A percentile compares a stretch with the other conserved stretches of the same genome.
Evolutionary conservation across 768 basidiomycete genomes (phyloP).

Genomic region (Suillus subaureus): DNA sequence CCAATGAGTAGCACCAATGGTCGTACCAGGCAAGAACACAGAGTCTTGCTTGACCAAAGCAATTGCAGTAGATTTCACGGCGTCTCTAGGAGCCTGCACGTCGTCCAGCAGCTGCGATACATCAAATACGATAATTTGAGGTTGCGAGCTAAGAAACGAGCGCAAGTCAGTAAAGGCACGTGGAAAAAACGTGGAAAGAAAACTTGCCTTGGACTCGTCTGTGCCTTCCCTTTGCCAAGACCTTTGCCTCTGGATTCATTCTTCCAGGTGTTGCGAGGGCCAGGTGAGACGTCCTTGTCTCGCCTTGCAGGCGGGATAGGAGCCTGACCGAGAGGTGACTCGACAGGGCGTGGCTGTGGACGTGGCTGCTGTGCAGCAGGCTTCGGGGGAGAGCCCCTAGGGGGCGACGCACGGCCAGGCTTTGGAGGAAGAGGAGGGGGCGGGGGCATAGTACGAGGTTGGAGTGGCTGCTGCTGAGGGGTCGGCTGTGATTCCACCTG

Average conservation of each 20-base stretch:
- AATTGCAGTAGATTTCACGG: constrained; percentile 87
- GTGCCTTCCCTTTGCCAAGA: constrained; percentile 45
- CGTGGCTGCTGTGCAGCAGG: constrained; percentile 47
- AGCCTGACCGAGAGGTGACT: constrained; percentile 47
- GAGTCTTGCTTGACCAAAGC: constrained; percentile 86
- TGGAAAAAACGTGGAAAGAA: not conserved
- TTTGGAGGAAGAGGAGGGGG: constrained; percentile 68
- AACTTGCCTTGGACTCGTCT: constrained; percentile 60
- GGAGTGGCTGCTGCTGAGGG: constrained; percentile 32
- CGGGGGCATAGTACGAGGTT: constrained; percentile 47
- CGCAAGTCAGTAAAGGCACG: not conserved
- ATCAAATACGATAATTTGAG: constrained; percentile 75
- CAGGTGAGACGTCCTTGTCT: constrained; percentile 75
- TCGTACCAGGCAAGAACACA: constrained; percentile 81
- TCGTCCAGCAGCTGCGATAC: constrained; percentile 73
- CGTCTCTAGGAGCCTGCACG: constrained; percentile 73
- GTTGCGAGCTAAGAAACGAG: constrained; percentile 49
- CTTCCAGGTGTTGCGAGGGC: constrained; percentile 50
- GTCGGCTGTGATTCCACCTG: constrained; percentile 37
- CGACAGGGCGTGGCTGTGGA: constrained; percentile 50
- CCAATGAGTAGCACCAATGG: constrained; percentile 90
- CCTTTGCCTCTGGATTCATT: constrained; percentile 41
- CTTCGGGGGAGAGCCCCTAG: constrained; percentile 70
- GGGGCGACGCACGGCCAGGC: constrained; percentile 52
- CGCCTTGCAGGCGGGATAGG: constrained; percentile 44